Percentiles rank a stretch among this genome's conserved stretches.
Evolutionary conservation across 495 filamentous ascomycete species (phyloP).

Genomic region (Parathielavia appendiculata): DNA sequence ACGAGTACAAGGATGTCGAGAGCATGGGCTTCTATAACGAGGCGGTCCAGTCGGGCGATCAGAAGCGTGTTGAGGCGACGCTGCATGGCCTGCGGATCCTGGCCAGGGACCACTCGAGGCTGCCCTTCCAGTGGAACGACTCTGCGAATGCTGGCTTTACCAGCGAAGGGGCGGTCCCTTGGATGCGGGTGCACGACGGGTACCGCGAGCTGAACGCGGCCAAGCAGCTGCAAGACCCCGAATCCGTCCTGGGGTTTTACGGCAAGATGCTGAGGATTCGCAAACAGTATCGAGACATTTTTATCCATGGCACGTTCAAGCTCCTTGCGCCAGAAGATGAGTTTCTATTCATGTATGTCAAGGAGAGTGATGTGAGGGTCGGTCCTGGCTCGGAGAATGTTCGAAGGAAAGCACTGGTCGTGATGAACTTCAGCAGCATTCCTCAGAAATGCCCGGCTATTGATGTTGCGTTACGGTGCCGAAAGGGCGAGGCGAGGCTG

Average conservation of each 20-base stretch:
- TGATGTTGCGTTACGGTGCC: neutral
- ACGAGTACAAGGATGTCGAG: conserved; percentile 65
- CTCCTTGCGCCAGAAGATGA: conserved; percentile 25
- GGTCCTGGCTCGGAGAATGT: neutral
- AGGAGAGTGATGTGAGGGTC: conserved; percentile 4
- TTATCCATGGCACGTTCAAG: conserved; percentile 58
- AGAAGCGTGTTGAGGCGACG: conserved; percentile 34
- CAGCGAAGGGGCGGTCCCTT: conserved; percentile 32
- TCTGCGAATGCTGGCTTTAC: conserved; percentile 50
- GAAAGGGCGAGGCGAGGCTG: neutral
- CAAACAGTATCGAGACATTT: conserved; percentile 49
- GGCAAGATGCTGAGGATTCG: conserved; percentile 39
- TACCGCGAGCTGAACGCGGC: conserved; percentile 43
- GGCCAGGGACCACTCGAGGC: conserved; percentile 57
- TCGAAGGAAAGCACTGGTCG: conserved; percentile 15
- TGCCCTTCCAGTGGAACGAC: conserved; percentile 59
- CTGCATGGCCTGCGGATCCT: conserved; percentile 41
- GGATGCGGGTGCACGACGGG: conserved; percentile 51
- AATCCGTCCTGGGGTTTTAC: conserved; percentile 46
- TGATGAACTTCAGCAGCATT: conserved; percentile 21
- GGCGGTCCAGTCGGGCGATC: conserved; percentile 23
- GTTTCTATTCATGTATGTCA: conserved; percentile 16
- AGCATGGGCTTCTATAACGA: conserved; percentile 54
- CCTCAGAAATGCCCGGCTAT: conserved; percentile 6
- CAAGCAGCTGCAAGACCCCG: conserved; percentile 32